Percentiles rank a stretch among this genome's conserved stretches.
Evolutionary conservation across 2,329 filamentous ascomycete genomes (phyloP).

Genomic region (Bisporella sp.): DNA sequence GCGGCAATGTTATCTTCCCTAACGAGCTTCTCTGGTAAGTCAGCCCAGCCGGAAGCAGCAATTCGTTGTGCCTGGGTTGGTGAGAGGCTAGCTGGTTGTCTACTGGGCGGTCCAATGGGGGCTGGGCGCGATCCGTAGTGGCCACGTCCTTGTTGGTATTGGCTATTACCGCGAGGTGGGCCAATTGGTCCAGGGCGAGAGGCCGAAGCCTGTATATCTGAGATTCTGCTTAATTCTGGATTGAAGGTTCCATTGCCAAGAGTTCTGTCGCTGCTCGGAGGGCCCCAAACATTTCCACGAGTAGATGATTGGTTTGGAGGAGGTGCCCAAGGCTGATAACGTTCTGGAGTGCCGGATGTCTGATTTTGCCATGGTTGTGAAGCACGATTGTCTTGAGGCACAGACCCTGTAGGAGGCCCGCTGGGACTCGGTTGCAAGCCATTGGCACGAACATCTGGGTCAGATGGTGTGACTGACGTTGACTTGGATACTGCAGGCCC

Average conservation of each 20-base stretch:
- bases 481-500: conserved; percentile 5
- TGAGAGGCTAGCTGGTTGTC: conserved; percentile 12
- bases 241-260: conserved; percentile 75
- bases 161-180: conserved; percentile 23
- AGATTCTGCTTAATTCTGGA: conserved; percentile 44
- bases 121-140: conserved; percentile 23
- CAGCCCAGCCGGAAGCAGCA: conserved; percentile 20
- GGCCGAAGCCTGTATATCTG: conserved; percentile 22
- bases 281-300: conserved; percentile 64
- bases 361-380: conserved; percentile 26
- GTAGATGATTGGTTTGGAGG: conserved; percentile 34
- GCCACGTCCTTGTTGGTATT: conserved; percentile 22
- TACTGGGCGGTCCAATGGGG: conserved; percentile 27
- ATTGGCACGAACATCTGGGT: conserved; percentile 13
- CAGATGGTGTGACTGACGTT: conserved; percentile 6
- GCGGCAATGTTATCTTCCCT: conserved; percentile 17
- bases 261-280: conserved; percentile 59
- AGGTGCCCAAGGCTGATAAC: conserved; percentile 41
- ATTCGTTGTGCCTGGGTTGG: conserved; percentile 12
- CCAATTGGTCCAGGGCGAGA: conserved; percentile 28
- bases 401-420: conserved; percentile 26
- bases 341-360: conserved; percentile 32
- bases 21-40: conserved; percentile 17
- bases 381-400: conserved; percentile 13
- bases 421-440: conserved; percentile 18